Conservation (phyloP, 208 protist species). For the Leishmania lainsoni region DNA sequence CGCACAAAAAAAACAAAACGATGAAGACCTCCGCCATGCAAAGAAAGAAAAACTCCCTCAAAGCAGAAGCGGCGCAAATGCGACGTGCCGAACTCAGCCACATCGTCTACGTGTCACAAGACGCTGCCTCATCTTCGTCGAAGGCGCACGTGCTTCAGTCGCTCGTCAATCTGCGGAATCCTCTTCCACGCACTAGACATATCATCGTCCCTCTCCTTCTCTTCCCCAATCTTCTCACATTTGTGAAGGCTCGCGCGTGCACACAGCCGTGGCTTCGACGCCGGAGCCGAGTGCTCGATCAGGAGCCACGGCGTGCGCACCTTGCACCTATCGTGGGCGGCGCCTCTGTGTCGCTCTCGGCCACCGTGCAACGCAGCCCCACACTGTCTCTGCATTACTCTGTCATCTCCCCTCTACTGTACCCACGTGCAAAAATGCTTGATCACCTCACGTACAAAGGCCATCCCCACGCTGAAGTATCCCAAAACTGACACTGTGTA, state of each 20-base stretch:
- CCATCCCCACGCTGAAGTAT: too few relatives aligned
- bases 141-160: background rate
- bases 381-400: background rate
- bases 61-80: background rate
- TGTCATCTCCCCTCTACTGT: background rate
- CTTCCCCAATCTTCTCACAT: background rate
- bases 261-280: background rate
- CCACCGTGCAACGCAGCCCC: background rate
- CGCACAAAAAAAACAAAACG: background rate
- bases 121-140: background rate
- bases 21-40: background rate
- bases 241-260: background rate
- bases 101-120: background rate
- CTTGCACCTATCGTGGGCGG: background rate
- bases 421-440: background rate
- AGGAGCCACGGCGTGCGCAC: background rate
- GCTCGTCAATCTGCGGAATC: background rate
- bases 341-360: background rate
- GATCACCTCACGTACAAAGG: background rate
- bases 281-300: background rate
- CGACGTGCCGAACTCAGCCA: background rate
- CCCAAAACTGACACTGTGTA: too few relatives aligned
- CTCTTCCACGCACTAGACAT: background rate
- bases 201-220: background rate
- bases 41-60: background rate